A percentile compares a stretch with the other conserved stretches of the same genome.
These are phyloP conservation scores for Coniella lustricola DNA, from an alignment of 2,329 filamentous ascomycete species.

Conservation along the genomic window DNA sequence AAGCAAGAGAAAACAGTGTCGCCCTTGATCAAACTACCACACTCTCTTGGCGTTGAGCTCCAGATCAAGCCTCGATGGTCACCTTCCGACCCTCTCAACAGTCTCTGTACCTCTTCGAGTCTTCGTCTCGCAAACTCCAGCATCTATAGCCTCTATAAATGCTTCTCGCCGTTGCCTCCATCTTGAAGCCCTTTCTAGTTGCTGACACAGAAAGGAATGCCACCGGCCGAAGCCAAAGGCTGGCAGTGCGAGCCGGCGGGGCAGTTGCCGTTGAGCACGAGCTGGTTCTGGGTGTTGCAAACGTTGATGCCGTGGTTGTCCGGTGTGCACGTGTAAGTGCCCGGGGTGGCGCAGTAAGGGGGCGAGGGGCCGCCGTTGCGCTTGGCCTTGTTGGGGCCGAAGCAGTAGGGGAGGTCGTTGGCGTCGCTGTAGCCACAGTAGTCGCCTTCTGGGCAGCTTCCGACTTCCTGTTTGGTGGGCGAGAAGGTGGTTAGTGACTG, in stretches of 20 bases:
- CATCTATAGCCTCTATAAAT: too few relatives aligned
- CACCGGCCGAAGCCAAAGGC: neutral
- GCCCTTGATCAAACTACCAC: too few relatives aligned
- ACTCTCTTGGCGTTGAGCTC: too few relatives aligned
- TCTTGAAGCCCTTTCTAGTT: neutral
- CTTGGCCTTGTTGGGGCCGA: slow-evolving; percentile 3
- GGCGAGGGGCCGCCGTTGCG: neutral
- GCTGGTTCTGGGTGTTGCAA: slow-evolving; percentile 15
- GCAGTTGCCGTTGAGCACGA: slow-evolving; percentile 14
- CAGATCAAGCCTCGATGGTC: too few relatives aligned
- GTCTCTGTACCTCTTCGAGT: too few relatives aligned
- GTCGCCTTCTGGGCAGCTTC: slow-evolving; percentile 9
- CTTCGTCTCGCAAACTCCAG: too few relatives aligned
- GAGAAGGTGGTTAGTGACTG: too few relatives aligned
- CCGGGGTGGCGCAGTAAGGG: slow-evolving; percentile 8
- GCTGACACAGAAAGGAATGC: slow-evolving; percentile 15
- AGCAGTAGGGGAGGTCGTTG: slow-evolving; percentile 14
- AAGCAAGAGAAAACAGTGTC: too few relatives aligned
- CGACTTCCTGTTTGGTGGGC: slow-evolving; percentile 7
- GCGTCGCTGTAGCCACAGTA: slow-evolving; percentile 11
- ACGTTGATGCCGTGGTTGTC: slow-evolving; percentile 11
- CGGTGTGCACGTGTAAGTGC: slow-evolving; percentile 12
- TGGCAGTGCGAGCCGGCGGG: slow-evolving; percentile 11
- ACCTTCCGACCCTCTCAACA: too few relatives aligned
- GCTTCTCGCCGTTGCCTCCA: neutral